Evolutionary conservation across 495 filamentous ascomycete genomes (phyloP).

Genomic region (Aspergillus indologenus): DNA sequence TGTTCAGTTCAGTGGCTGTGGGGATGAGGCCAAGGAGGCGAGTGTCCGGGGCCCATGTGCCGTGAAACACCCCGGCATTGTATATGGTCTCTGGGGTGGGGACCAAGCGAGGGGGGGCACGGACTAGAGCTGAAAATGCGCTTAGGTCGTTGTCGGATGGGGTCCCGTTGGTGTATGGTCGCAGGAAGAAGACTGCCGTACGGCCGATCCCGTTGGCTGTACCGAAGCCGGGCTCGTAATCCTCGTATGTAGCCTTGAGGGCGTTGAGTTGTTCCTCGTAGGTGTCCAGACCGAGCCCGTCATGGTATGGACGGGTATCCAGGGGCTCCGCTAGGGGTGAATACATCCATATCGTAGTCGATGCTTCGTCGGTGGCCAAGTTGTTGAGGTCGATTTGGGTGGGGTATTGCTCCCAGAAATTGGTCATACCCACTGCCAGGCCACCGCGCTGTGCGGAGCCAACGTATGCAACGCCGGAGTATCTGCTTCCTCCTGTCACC

Average conservation of each 20-base stretch:
- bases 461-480: constrained; percentile 46
- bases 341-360: constrained; percentile 49
- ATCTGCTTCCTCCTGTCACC: constrained; percentile 42
- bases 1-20: too few relatives aligned
- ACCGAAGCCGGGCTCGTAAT: constrained; percentile 45
- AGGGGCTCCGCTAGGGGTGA: constrained; percentile 45
- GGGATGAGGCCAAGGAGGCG: too few relatives aligned
- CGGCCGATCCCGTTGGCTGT: constrained; percentile 48
- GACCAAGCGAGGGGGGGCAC: background rate
- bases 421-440: constrained; percentile 43
- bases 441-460: constrained; percentile 45
- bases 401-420: constrained; percentile 53
- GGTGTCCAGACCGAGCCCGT: constrained; percentile 43
- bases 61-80: background rate
- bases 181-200: constrained; percentile 44
- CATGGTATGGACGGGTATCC: constrained; percentile 48
- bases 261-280: constrained; percentile 49
- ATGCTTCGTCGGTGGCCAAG: constrained; percentile 32
- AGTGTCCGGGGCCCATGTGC: too few relatives aligned
- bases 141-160: background rate
- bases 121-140: background rate
- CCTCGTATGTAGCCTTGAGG: constrained; percentile 54
- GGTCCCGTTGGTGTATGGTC: background rate
- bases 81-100: background rate
- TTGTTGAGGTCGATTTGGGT: constrained; percentile 43